Percentiles rank a stretch among this genome's conserved stretches.
These are phyloP conservation scores for Phytophthora multivora DNA, from an alignment of 352 stramenopile genomes.

Conservation along the genomic window DNA sequence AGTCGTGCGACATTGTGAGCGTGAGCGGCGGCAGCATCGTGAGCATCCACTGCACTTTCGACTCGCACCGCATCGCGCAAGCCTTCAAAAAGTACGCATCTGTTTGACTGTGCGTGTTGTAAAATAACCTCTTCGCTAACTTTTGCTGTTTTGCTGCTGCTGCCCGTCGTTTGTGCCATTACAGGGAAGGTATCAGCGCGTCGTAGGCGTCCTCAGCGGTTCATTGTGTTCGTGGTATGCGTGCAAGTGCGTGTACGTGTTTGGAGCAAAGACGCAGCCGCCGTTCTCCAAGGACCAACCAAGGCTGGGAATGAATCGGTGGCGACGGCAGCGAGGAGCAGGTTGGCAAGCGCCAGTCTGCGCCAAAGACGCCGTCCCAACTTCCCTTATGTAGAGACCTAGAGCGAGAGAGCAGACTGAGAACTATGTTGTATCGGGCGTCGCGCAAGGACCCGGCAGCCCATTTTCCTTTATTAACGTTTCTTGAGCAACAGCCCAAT, in stretches of 20 bases:
- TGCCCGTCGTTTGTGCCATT: slow-evolving; percentile 16
- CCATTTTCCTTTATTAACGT: slow-evolving; percentile 37
- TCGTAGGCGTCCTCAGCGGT: slow-evolving; percentile 47
- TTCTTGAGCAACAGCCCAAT: slow-evolving; percentile 31
- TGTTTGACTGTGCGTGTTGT: slow-evolving; percentile 14
- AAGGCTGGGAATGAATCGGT: slow-evolving; percentile 31
- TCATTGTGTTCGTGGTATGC: slow-evolving; percentile 40
- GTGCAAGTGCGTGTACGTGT: slow-evolving; percentile 38
- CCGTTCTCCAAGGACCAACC: slow-evolving; percentile 5
- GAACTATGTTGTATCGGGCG: slow-evolving; percentile 38
- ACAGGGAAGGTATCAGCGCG: slow-evolving; percentile 76
- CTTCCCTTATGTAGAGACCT: slow-evolving; percentile 38
- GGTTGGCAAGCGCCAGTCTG: neutral
- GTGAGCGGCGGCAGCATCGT: slow-evolving; percentile 74
- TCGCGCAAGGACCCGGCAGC: slow-evolving; percentile 11
- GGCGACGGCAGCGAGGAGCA: slow-evolving; percentile 2
- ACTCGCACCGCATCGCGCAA: slow-evolving; percentile 84
- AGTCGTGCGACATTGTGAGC: slow-evolving; percentile 87
- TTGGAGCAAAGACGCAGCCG: slow-evolving; percentile 21
- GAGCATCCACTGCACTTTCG: slow-evolving; percentile 89
- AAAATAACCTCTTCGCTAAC: slow-evolving; percentile 14
- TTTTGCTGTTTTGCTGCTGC: slow-evolving; percentile 20
- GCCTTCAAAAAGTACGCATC: slow-evolving; percentile 81
- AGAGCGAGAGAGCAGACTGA: slow-evolving; percentile 38
- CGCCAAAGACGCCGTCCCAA: slow-evolving; percentile 1